phyloP scores from a whole-genome alignment of 2,329 filamentous ascomycete species.

The Aspergillus sp. region DNA sequence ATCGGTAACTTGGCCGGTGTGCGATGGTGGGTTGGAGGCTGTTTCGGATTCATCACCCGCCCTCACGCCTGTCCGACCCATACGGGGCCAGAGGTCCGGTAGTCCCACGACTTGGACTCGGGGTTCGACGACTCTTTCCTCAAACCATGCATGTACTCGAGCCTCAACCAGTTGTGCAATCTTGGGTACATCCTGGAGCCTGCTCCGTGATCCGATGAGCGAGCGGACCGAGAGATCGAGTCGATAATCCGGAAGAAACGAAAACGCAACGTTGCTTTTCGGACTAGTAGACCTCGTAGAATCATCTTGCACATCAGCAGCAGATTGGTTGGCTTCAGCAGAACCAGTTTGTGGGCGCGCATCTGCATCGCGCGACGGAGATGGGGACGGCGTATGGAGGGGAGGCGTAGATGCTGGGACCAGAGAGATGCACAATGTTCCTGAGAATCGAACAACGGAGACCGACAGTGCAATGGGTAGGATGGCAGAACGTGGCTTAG shows the following conservation, averaged over 20 bases:
- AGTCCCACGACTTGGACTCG: conserved; percentile 59
- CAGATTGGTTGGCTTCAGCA: conserved; percentile 4
- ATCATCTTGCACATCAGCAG: conserved; percentile 7
- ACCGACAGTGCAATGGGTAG: conserved; percentile 88
- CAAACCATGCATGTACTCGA: conserved; percentile 60
- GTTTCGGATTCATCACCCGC: conserved; percentile 37
- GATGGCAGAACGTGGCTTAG: conserved; percentile 79
- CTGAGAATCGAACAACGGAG: conserved; percentile 87
- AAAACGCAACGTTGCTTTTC: conserved; percentile 83
- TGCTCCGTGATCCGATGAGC: conserved; percentile 55
- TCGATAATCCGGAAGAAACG: conserved; percentile 63
- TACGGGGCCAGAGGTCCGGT: conserved; percentile 57
- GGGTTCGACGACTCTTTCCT: conserved; percentile 59
- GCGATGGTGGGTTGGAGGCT: conserved; percentile 25
- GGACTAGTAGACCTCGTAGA: conserved; percentile 49
- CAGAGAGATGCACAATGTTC: conserved; percentile 87
- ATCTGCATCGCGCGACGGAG: conserved; percentile 15
- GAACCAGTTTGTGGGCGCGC: conserved; percentile 8
- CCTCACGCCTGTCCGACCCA: conserved; percentile 41
- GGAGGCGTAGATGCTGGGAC: conserved; percentile 57
- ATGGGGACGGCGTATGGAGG: conserved; percentile 28
- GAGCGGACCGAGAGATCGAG: conserved; percentile 60
- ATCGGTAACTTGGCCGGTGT: conserved; percentile 23
- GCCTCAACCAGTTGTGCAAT: conserved; percentile 60
- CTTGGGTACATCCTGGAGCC: conserved; percentile 60